Conservation (phyloP, 2,329 filamentous ascomycete species). For the Paracorniculantispora psalliotae region DNA sequence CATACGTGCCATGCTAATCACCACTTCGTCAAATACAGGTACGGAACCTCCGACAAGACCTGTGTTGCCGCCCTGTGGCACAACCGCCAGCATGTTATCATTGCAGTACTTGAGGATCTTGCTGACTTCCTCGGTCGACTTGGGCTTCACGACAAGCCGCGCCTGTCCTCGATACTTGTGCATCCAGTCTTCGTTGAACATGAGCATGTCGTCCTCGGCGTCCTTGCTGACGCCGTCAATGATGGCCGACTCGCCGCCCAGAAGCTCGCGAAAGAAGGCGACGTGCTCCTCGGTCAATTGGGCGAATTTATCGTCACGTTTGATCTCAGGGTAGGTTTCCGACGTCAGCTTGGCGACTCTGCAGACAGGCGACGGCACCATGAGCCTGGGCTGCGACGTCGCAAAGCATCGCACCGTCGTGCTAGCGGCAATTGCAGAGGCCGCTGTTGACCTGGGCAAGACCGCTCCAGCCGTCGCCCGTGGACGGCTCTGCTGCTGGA, state of each 20-base stretch:
- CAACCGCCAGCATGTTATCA: slow-evolving; percentile 83
- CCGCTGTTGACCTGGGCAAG: background rate
- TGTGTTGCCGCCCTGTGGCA: slow-evolving; percentile 95
- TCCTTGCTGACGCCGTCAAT: slow-evolving; percentile 75
- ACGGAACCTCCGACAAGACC: slow-evolving; percentile 93
- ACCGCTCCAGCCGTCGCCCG: background rate
- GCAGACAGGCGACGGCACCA: slow-evolving; percentile 21
- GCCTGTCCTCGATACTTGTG: slow-evolving; percentile 93
- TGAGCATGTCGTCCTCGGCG: slow-evolving; percentile 72
- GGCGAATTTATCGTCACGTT: slow-evolving; percentile 72
- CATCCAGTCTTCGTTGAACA: slow-evolving; percentile 99
- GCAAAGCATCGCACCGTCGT: slow-evolving; percentile 22
- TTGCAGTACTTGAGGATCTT: slow-evolving; percentile 93
- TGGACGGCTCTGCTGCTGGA: slow-evolving; percentile 15
- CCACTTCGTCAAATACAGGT: slow-evolving; percentile 96
- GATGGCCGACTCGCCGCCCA: slow-evolving; percentile 73
- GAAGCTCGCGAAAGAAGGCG: slow-evolving; percentile 71
- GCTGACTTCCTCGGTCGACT: slow-evolving; percentile 81
- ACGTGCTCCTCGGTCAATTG: slow-evolving; percentile 75
- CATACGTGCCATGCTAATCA: slow-evolving; percentile 86
- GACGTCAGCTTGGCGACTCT: slow-evolving; percentile 64
- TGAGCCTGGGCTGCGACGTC: slow-evolving; percentile 25
- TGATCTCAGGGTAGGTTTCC: slow-evolving; percentile 77
- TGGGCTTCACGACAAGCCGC: slow-evolving; percentile 80
- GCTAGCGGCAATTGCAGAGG: slow-evolving; percentile 4